Evolutionary conservation across 169 alveolate genomes (phyloP).

Genomic region (Babesia ovis): DNA sequence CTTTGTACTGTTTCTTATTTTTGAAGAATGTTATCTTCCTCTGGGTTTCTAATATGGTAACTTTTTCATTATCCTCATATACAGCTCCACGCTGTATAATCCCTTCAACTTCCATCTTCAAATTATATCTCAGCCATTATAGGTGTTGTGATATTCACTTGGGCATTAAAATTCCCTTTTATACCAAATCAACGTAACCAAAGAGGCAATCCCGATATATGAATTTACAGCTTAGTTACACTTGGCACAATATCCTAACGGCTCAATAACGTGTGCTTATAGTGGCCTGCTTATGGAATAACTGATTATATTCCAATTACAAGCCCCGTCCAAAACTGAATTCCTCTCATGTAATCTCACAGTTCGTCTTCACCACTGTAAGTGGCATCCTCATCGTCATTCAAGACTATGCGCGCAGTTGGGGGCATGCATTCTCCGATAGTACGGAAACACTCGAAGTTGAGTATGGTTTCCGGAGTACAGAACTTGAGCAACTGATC

Average conservation of each 20-base stretch:
- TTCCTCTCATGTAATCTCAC: constrained; percentile 19
- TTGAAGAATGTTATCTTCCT: constrained; percentile 9
- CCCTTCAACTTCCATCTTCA: neutral
- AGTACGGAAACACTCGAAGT: constrained; percentile 64
- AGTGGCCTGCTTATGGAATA: too few relatives aligned
- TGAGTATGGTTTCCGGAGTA: constrained; percentile 40
- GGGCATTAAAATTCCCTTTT: too few relatives aligned
- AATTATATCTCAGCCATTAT: too few relatives aligned
- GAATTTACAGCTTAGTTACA: too few relatives aligned
- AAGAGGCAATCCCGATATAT: too few relatives aligned
- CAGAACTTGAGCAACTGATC: constrained; percentile 40
- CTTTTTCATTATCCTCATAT: neutral
- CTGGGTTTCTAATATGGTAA: constrained; percentile 13
- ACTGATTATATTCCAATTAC: too few relatives aligned
- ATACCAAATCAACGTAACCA: too few relatives aligned
- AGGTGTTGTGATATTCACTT: too few relatives aligned
- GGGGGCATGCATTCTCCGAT: constrained; percentile 51
- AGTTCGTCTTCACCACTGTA: constrained; percentile 1
- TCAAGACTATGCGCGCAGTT: constrained; percentile 20
- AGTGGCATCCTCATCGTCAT: constrained; percentile 28
- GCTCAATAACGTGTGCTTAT: too few relatives aligned
- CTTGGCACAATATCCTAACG: too few relatives aligned
- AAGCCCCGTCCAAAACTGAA: too few relatives aligned
- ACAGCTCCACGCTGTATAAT: neutral
- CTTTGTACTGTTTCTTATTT: neutral